These are phyloP conservation scores for Cladosporium austrohemisphaericum DNA, from an alignment of 2,329 filamentous ascomycete genomes.

Conservation along the genomic window DNA sequence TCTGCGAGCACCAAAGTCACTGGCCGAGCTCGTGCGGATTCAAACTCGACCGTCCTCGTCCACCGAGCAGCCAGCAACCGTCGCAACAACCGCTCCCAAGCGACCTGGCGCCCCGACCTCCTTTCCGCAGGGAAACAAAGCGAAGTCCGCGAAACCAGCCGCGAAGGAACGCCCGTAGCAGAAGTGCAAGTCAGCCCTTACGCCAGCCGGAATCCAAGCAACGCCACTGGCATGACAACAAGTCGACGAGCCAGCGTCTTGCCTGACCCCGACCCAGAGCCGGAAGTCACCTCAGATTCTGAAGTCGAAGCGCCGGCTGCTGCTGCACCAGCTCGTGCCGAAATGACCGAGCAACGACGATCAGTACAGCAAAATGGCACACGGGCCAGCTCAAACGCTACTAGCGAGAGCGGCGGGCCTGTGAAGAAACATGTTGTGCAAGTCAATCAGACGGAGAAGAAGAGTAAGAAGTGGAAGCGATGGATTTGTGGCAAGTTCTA, in stretches of 20 bases:
- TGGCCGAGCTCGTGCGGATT: slow-evolving; percentile 29
- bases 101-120: slow-evolving; percentile 28
- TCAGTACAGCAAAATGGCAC: not conserved
- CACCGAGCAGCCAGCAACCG: slow-evolving; percentile 33
- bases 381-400: slow-evolving; percentile 7
- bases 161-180: slow-evolving; percentile 13
- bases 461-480: slow-evolving; percentile 5
- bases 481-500: slow-evolving; percentile 11
- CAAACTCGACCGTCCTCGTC: slow-evolving; percentile 30
- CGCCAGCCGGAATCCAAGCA: not conserved
- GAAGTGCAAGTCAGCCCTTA: not conserved
- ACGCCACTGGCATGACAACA: not conserved
- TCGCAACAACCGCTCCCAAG: slow-evolving; percentile 25
- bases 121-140: slow-evolving; percentile 12
- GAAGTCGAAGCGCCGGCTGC: not conserved
- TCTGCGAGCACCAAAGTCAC: slow-evolving; percentile 18
- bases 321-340: not conserved
- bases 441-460: not conserved
- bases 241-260: slow-evolving; percentile 1
- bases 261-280: not conserved
- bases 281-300: not conserved
- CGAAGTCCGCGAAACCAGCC: slow-evolving; percentile 15
- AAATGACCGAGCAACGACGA: not conserved
- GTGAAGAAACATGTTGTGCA: not conserved
- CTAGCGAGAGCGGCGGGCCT: not conserved